Conservation (phyloP, 108 stramenopile species). For the Stephanodiscus triporus region DNA sequence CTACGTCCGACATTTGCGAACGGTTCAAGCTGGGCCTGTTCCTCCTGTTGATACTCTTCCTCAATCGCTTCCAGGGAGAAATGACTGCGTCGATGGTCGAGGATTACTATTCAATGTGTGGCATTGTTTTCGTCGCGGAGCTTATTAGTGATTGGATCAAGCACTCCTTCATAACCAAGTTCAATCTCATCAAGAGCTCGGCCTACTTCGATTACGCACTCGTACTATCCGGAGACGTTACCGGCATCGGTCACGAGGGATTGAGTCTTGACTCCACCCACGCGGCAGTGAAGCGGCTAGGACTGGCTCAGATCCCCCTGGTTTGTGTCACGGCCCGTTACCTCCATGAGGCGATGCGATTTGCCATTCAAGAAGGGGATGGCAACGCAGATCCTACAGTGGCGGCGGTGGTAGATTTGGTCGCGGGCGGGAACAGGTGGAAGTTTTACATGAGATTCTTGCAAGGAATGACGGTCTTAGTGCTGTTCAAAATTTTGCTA, state of each 20-base stretch:
- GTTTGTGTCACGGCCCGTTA: slow-evolving; percentile 90
- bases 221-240: slow-evolving; percentile 87
- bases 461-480: slow-evolving; percentile 25
- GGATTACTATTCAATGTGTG: slow-evolving; percentile 74
- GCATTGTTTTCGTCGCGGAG: slow-evolving; percentile 85
- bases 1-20: slow-evolving; percentile 87
- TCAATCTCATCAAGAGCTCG: slow-evolving; percentile 87
- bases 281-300: slow-evolving; percentile 91
- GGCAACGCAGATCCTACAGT: slow-evolving; percentile 36
- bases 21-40: slow-evolving; percentile 89
- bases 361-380: slow-evolving; percentile 45
- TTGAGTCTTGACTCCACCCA: slow-evolving; percentile 90
- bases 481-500: slow-evolving; percentile 32
- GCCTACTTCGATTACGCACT: slow-evolving; percentile 87
- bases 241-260: slow-evolving; percentile 87
- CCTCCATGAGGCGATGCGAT: slow-evolving; percentile 75
- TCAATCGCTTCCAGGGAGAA: slow-evolving; percentile 84
- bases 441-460: slow-evolving; percentile 30
- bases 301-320: slow-evolving; percentile 92
- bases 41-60: slow-evolving; percentile 70
- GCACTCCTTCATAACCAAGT: slow-evolving; percentile 96
- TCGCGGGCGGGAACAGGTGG: slow-evolving; percentile 34
- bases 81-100: slow-evolving; percentile 68
- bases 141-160: slow-evolving; percentile 96
- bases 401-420: slow-evolving; percentile 24